Evolutionary conservation across 257 asterid genomes (phyloP), one percentile per base, ranked within the genome.

Genomic region (Primulina tabacum): DNA sequence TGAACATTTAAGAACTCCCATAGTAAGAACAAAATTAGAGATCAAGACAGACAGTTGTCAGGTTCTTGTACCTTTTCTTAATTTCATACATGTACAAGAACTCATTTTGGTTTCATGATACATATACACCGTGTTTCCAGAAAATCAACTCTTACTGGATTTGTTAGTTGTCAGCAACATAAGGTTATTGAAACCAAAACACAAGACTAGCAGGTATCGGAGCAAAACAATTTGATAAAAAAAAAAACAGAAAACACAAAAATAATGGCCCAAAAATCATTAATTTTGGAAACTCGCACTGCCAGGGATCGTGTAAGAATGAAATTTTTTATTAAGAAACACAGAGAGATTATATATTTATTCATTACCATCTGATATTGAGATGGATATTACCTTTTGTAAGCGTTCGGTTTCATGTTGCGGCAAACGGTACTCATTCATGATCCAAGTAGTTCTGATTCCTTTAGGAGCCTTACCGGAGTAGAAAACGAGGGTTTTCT

Each of bases 401-500:
- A 89, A 82, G 18, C 95, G 90, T 74, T 89, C 85, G 12, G 95
- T 94, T 7, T 94, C 96, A 30, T 94, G 96, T 5, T 85, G 96
- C 0, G 99, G 97, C 61, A 91, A 68, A 10, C 97, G 96, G 30
- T 87, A 91, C 59, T 90, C 99, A 68, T 94, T 94, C 99, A 94
- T 94, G 79, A 90, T 94, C 99, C 99, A 94, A 28, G 90, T 83
- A 0, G 90, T 91, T 5, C 99, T 80, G 33, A 94, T 86, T 2
- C 99, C 99, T 69, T 91, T 94, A 0, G 99, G 99, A 28, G 99
- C 99, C 71, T 91, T 94, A 0, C 99, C 99, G n/a, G 99, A 84
- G 87, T 94, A 94, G 83, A 92, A 94, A 76, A 94, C 99, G 1
- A 94, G 96, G 80, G 99, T 94, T 83, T 94, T 94, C 84, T 94